Evolutionary conservation across 768 basidiomycete species (phyloP), one percentile per base, ranked within the genome.

Genomic region (Termitomyces sp.): DNA sequence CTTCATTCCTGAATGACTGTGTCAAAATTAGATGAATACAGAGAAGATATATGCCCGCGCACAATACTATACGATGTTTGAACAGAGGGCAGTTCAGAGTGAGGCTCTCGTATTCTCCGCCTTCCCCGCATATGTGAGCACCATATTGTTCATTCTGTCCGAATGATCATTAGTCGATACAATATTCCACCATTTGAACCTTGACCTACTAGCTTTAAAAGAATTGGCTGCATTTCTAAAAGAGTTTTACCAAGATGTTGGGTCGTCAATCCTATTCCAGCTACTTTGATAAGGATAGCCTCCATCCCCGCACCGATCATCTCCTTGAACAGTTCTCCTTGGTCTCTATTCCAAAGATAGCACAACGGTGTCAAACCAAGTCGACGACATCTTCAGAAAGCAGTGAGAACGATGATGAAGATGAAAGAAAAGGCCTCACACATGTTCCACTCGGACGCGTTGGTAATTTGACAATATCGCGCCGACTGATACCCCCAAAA

Each of bases 401-500:
- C 1, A 5, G 7, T 58, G 15, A 61, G 56, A 56, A 39, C 37
- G 20, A 37, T 4, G 37, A 22, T 18, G 24, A 34, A 5, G 18
- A 54, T 47, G 24, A 8, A 15, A 33, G 27, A 52, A 34, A 36
- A 27, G 42, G 51, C 89, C 89, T 72, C 65, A 94, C 93, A 98
- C 95, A 81, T 99, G 95, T 73, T 99, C 97, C 13, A 99, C 95
- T 55, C 97, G 85, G 18, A 98, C 88, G 27, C 97, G 84, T 67
- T 99, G 97, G 68, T 99, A 99, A 69, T 93, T 96, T 31, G 97
- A 98, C 34, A 98, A 82, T 60, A 99, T 99, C 6, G 97, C 95
- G 3, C 97, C 97, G 22, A 95, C 93, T 9, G 95, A 91, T 27
- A 98, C 89, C 9, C 86, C 96, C 70, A 87, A 76, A 22, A 95